phyloP scores from a whole-genome alignment of 140 eudicot genomes.

The Flaveria floridana region DNA sequence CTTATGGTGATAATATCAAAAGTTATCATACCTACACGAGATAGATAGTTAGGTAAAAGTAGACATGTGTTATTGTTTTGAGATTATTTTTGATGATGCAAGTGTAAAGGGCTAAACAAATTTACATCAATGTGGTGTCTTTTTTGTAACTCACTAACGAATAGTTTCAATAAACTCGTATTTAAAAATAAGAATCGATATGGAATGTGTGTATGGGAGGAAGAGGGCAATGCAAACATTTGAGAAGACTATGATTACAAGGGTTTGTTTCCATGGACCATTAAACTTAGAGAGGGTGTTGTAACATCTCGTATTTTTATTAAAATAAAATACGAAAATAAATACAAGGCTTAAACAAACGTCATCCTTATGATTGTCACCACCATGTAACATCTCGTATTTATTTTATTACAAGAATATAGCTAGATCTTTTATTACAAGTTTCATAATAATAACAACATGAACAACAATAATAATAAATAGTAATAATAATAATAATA shows the following conservation, averaged over 20 bases:
- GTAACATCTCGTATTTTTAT: no score
- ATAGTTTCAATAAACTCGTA: background rate
- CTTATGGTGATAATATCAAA: background rate
- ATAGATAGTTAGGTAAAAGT: background rate
- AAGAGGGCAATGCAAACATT: background rate
- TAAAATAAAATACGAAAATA: no score
- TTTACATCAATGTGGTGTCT: background rate
- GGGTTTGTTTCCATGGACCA: background rate
- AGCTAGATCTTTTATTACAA: no score
- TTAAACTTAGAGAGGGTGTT: background rate
- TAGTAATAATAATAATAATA: no score
- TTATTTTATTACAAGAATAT: no score
- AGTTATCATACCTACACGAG: background rate
- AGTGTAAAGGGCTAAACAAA: background rate
- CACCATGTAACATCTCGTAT: no score
- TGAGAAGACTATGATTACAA: background rate
- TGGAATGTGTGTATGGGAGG: background rate
- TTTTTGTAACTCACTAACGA: background rate
- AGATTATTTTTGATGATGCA: no score
- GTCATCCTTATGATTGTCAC: no score
- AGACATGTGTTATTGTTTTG: no score
- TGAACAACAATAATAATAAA: no score
- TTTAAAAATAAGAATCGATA: background rate
- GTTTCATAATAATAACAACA: no score
- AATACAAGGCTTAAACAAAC: no score